A percentile compares a stretch with the other conserved stretches of the same genome.
Conservation (phyloP, 306 rosid species). For the Cucurbita maxima region DNA sequence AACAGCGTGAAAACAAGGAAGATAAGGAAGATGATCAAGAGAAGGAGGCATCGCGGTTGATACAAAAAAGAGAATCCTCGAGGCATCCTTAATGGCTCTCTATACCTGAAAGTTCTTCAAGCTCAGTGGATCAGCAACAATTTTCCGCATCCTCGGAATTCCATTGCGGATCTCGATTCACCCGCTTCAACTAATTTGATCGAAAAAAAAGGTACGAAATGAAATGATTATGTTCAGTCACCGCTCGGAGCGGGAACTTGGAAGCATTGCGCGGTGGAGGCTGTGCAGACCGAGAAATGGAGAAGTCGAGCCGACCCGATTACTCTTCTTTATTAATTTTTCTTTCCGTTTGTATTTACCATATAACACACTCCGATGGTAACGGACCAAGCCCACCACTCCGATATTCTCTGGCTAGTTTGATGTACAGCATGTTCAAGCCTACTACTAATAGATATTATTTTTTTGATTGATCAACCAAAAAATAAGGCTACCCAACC, state of each 20-base stretch:
- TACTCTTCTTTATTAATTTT: too few relatives aligned
- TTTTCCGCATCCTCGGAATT: not conserved
- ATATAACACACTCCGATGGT: too few relatives aligned
- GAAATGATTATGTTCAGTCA: not conserved
- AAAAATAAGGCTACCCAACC: too few relatives aligned
- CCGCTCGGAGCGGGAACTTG: not conserved
- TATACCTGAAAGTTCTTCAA: not conserved
- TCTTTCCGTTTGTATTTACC: too few relatives aligned
- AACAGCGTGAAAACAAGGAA: not conserved
- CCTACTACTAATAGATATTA: too few relatives aligned
- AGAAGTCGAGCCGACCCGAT: too few relatives aligned
- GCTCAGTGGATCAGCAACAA: slow-evolving; percentile 5
- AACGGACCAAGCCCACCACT: too few relatives aligned
- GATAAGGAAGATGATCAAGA: not conserved
- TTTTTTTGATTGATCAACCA: too few relatives aligned
- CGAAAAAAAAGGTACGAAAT: not conserved
- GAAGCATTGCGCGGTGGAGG: too few relatives aligned
- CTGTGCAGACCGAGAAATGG: too few relatives aligned
- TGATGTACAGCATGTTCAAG: too few relatives aligned
- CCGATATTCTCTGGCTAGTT: too few relatives aligned
- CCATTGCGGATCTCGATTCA: not conserved
- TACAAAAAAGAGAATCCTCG: not conserved
- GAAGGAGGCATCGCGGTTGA: slow-evolving; percentile 7
- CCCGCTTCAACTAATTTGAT: not conserved
- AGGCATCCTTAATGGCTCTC: slow-evolving; percentile 2